Base-by-base conservation (phyloP, 768 basidiomycete genomes). In the Boletus subcaerulescens region DNA sequence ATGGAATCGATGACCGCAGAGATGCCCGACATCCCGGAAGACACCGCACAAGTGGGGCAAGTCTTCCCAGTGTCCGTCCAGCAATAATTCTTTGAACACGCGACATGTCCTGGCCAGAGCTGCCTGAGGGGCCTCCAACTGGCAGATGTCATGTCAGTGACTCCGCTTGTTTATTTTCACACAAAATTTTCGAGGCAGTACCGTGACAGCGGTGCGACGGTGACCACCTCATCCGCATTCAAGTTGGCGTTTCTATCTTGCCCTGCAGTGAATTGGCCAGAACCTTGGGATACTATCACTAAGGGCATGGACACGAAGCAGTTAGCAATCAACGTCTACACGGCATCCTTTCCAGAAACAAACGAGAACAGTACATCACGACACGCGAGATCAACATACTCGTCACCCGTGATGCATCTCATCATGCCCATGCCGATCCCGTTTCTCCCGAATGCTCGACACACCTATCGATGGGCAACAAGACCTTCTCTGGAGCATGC, bases 401-500 rank as follows among this genome's bases (percentile, higher is more conserved):
- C 85, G 26, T 63, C 69, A 26, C 26, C 26, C 26, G 5, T 8
- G 81, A 86, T 31, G 61, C 71, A 42, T 66, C 66, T 8, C 64
- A 45, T 82, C 80, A 26, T 71, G 71, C 24, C 78, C 82, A 60
- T 84, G 80, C 20, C 72, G 77, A 65, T 84, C 86, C 11, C 82
- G 76, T 64, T 86, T 86, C 69, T 93, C 87, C 90, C 89, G 26
- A 92, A 56, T 86, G 85, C 4, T 80, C 66, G 17, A 98, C 73
- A 0, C 89, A 88, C 15, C 87, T 80, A 50, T 94, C 90, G 12
- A 99, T 74, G 43, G 98, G 78, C 14, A 82, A 82, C 81, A 84
- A 83, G 9, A 88, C 82, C 67, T 98, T 96, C 55, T 79, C 80
- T 56, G 87, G 84, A 3, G 84, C 76, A 65, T 98, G 97, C 67